phyloP scores from a whole-genome alignment of 202 grass and related monocot genomes.

The Eragrostis tef region DNA sequence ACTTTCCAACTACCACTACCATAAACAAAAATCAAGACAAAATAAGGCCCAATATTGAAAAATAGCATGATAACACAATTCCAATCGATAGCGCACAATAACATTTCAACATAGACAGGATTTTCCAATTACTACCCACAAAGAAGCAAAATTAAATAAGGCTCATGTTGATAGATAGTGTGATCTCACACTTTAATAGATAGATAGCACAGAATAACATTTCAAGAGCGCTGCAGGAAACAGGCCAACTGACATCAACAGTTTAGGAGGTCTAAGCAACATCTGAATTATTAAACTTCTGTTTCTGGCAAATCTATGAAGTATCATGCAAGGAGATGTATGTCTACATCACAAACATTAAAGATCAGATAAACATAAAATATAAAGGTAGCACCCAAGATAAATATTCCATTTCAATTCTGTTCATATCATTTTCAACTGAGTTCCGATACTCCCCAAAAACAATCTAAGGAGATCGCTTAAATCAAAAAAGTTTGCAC shows the following conservation, averaged over 20 bases:
- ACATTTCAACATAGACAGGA: not conserved
- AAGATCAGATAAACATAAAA: constrained; percentile 1
- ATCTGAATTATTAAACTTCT: not conserved
- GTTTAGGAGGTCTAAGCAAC: not conserved
- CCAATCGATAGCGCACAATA: too few relatives aligned
- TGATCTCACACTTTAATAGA: not conserved
- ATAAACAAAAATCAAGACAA: not conserved
- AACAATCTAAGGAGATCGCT: not conserved
- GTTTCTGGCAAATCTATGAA: not conserved
- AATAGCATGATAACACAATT: not conserved
- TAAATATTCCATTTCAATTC: too few relatives aligned
- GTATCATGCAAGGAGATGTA: not conserved
- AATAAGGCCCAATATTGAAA: not conserved
- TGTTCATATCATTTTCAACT: not conserved
- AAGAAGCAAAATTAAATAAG: not conserved
- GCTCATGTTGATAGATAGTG: not conserved
- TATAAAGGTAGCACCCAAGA: too few relatives aligned
- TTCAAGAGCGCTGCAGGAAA: not conserved
- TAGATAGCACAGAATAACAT: not conserved
- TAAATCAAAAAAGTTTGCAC: not conserved
- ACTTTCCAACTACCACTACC: not conserved
- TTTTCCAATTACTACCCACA: too few relatives aligned
- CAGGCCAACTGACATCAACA: not conserved
- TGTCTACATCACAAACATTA: not conserved
- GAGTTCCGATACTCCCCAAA: not conserved